Evolutionary conservation across 179 eudicot species (phyloP).

Genomic region (Carnegiea gigantea): DNA sequence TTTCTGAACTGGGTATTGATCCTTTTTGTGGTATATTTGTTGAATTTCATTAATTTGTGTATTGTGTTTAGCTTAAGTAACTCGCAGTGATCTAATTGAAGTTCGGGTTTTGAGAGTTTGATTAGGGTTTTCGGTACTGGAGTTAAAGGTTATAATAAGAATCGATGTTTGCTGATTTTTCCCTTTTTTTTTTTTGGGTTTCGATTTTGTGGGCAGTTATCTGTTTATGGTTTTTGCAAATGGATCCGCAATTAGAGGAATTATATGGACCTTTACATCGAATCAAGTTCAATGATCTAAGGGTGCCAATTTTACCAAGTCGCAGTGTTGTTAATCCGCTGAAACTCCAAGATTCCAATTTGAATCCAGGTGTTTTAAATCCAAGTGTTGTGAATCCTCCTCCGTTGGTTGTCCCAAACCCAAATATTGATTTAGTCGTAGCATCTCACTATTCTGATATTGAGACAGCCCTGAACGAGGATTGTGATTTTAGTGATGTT

Average conservation of each 20-base stretch:
- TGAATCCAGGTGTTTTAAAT: constrained; percentile 22
- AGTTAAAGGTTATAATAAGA: not conserved
- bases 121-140: not conserved
- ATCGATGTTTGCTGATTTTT: not conserved
- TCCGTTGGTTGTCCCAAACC: constrained; percentile 18
- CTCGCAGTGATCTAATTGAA: not conserved
- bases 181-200: not conserved
- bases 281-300: constrained; percentile 41
- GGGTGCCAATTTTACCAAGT: constrained; percentile 26
- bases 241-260: constrained; percentile 47
- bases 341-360: constrained; percentile 25
- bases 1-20: constrained; percentile 16
- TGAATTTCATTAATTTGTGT: constrained; percentile 1
- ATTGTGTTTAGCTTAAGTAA: not conserved
- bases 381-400: constrained; percentile 7
- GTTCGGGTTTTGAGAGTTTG: not conserved
- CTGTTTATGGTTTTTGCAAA: constrained; percentile 27
- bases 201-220: constrained; percentile 11
- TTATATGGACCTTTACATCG: constrained; percentile 43
- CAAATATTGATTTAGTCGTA: constrained; percentile 15
- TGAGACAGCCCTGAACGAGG: constrained; percentile 32
- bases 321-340: constrained; percentile 26
- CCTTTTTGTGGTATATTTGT: not conserved
- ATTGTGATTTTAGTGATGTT: constrained; percentile 42
- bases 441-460: constrained; percentile 26